Percentiles rank a stretch among this genome's conserved stretches.
These are phyloP conservation scores for Linnemannia exigua DNA, from an alignment of 192 early-diverging fungal species.

Conservation along the genomic window DNA sequence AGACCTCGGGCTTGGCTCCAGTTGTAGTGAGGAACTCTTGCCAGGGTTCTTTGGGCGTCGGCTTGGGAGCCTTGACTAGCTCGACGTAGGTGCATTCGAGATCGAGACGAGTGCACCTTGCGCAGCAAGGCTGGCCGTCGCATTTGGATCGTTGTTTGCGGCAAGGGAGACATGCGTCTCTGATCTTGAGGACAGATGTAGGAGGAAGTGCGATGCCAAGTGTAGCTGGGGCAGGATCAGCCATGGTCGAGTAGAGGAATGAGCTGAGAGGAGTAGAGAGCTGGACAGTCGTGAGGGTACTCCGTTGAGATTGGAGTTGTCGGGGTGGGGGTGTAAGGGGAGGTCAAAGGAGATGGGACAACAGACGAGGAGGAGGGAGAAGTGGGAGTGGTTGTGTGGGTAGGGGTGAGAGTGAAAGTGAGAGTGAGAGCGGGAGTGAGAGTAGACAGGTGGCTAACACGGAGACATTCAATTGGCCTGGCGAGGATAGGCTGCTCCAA, in stretches of 20 bases:
- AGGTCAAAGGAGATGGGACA: slow-evolving; percentile 8
- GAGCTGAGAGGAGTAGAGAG: neutral
- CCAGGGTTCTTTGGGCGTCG: slow-evolving; percentile 45
- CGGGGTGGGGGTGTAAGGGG: neutral
- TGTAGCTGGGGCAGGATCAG: slow-evolving; percentile 43
- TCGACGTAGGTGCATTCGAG: slow-evolving; percentile 57
- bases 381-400: neutral
- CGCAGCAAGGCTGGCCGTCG: slow-evolving; percentile 48
- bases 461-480: neutral
- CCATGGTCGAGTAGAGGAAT: slow-evolving; percentile 10
- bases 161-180: slow-evolving; percentile 54
- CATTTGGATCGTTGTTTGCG: slow-evolving; percentile 56
- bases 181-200: slow-evolving; percentile 54
- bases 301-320: neutral
- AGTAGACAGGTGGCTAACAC: neutral
- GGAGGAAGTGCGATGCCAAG: slow-evolving; percentile 50
- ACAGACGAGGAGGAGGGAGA: neutral
- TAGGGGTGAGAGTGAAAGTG: neutral
- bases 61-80: slow-evolving; percentile 44
- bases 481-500: neutral
- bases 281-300: neutral
- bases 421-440: neutral
- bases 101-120: slow-evolving; percentile 51
- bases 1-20: slow-evolving; percentile 47
- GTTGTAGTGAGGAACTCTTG: slow-evolving; percentile 53